A percentile compares a stretch with the other conserved stretches of the same genome.
phyloP scores from a whole-genome alignment of 345 rosid genomes.

The Camelina neglecta region DNA sequence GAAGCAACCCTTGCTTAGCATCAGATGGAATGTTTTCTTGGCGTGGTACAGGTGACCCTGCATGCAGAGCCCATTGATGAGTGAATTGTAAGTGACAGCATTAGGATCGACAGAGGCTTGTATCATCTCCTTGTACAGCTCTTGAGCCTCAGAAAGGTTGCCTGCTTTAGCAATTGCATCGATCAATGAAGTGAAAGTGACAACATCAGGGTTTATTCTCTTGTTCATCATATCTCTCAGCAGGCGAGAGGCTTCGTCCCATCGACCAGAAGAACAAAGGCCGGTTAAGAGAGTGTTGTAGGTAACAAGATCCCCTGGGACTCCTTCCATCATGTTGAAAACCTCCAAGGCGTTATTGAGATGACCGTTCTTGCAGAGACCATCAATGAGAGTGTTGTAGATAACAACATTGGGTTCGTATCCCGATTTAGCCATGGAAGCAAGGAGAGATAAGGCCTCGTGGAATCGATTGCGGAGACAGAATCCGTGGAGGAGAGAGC shows the following conservation, averaged over 20 bases:
- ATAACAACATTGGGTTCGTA: conserved; percentile 9
- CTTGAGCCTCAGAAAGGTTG: neutral
- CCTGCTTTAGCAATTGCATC: conserved; percentile 14
- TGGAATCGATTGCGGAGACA: neutral
- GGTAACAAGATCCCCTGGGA: conserved; percentile 15
- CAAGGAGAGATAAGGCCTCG: neutral
- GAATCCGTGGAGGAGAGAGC: conserved; percentile 26
- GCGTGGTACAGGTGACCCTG: conserved; percentile 27
- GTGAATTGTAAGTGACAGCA: conserved; percentile 8
- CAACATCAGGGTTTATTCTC: conserved; percentile 17
- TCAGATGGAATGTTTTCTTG: neutral
- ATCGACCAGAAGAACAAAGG: conserved; percentile 12
- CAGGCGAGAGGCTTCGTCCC: neutral
- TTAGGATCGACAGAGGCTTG: conserved; percentile 9
- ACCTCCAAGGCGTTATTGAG: neutral
- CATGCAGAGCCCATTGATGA: conserved; percentile 21
- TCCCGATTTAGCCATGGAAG: conserved; percentile 5
- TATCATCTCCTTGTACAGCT: conserved; percentile 27
- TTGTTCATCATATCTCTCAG: conserved; percentile 20
- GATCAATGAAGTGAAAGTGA: conserved; percentile 32
- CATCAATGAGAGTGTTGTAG: conserved; percentile 19
- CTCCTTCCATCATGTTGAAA: neutral
- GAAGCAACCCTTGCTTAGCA: conserved; percentile 28
- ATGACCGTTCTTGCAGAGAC: conserved; percentile 14
- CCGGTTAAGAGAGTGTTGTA: conserved; percentile 35